Conservation (phyloP, 345 rosid genomes). For the Angophora floribunda region DNA sequence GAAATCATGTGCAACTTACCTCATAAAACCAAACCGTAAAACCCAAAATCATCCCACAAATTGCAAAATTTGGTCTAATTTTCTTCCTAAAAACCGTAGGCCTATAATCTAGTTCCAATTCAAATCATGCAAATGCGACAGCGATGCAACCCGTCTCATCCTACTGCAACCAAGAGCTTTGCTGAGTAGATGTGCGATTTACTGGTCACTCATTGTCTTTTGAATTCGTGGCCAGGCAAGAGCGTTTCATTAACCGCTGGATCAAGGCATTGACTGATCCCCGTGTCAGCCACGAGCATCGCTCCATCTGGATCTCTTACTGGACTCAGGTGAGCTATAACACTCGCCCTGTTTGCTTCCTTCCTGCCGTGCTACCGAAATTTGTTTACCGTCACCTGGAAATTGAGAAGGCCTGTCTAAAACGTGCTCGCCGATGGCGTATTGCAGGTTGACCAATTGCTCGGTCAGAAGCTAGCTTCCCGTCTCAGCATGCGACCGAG, state of each 20-base stretch:
- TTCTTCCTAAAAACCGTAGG: too few species aligned
- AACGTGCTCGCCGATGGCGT: not conserved
- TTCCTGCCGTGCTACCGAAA: not conserved
- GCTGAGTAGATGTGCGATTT: not conserved
- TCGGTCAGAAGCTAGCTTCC: conserved; percentile 9
- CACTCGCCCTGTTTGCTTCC: not conserved
- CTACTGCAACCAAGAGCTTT: too few species aligned
- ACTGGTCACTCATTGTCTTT: not conserved
- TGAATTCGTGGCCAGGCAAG: conserved; percentile 51
- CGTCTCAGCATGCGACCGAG: not conserved
- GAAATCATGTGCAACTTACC: too few species aligned
- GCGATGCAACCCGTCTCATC: too few species aligned
- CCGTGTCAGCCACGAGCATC: conserved; percentile 79
- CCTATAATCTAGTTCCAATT: too few species aligned
- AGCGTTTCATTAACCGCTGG: conserved; percentile 65
- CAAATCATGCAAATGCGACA: too few species aligned
- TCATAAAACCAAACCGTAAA: too few species aligned
- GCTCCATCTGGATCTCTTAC: conserved; percentile 81
- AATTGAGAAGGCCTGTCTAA: too few species aligned
- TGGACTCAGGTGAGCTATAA: conserved; percentile 56
- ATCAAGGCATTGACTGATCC: conserved; percentile 68
- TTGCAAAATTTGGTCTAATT: too few species aligned
- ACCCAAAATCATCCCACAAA: too few species aligned
- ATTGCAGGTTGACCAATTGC: conserved; percentile 7
- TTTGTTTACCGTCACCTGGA: not conserved